Percentiles rank a stretch among this genome's conserved stretches.
Conservation (phyloP, 805 yeast genomes). For the Cyberlindnera veronae region DNA sequence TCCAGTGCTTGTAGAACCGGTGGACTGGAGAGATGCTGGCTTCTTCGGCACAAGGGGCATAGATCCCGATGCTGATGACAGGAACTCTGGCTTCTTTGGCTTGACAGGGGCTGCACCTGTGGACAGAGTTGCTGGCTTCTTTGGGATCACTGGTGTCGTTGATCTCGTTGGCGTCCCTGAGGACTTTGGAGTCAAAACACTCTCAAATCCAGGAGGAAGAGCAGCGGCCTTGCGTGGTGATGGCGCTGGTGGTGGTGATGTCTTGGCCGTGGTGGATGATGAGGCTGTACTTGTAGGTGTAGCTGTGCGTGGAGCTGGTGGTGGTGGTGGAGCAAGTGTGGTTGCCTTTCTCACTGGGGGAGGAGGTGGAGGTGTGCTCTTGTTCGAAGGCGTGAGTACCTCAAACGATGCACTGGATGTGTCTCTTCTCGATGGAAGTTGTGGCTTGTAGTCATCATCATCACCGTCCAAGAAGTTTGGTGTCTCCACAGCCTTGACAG, state of each 20-base stretch:
- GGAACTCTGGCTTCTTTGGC: conserved; percentile 9
- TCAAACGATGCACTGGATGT: conserved; percentile 9
- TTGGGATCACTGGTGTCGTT: conserved; percentile 18
- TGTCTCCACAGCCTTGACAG: conserved; percentile 7
- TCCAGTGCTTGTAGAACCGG: background rate
- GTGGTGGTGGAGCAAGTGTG: conserved; percentile 8
- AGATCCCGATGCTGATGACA: background rate
- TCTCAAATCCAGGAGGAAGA: conserved; percentile 37
- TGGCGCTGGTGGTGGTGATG: conserved; percentile 31
- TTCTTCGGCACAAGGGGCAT: conserved; percentile 4
- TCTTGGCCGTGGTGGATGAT: conserved; percentile 2
- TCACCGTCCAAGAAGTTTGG: conserved; percentile 25
- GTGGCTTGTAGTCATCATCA: conserved; percentile 19
- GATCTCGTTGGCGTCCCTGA: conserved; percentile 22
- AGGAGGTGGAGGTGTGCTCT: conserved; percentile 17
- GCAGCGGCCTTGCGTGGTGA: conserved; percentile 28
- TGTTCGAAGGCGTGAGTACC: conserved; percentile 21
- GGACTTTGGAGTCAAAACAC: conserved; percentile 33
- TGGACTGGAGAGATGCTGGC: conserved; percentile 4
- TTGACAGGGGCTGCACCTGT: conserved; percentile 2
- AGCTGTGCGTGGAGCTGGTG: conserved; percentile 17
- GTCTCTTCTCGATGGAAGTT: conserved; percentile 16
- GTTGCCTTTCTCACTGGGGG: conserved; percentile 15
- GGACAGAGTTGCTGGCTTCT: conserved; percentile 13
- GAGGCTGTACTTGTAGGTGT: conserved; percentile 5